Evolutionary conservation across 495 filamentous ascomycete genomes (phyloP).

Genomic region (Ascodesmis nigricans): DNA sequence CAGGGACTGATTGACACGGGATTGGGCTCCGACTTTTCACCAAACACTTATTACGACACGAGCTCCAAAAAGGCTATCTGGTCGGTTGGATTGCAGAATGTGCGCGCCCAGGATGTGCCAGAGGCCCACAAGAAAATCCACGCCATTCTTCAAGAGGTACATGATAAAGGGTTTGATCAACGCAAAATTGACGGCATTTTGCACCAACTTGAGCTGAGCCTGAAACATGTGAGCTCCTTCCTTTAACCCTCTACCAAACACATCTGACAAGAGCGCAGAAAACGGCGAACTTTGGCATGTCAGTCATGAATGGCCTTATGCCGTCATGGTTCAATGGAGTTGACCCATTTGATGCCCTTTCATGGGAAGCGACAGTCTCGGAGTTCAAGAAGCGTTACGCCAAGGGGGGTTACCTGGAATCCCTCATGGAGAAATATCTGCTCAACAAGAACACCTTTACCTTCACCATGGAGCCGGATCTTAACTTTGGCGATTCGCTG

Average conservation of each 20-base stretch:
- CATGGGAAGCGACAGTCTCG: conserved; percentile 69
- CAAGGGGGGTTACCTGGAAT: conserved; percentile 58
- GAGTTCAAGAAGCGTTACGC: conserved; percentile 44
- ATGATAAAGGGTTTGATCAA: conserved; percentile 57
- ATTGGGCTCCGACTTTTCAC: conserved; percentile 75
- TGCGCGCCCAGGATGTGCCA: conserved; percentile 52
- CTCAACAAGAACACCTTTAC: conserved; percentile 66
- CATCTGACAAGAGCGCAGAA: conserved; percentile 27
- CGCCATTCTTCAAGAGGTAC: conserved; percentile 40
- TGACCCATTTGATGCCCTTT: conserved; percentile 71
- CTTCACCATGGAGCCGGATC: conserved; percentile 82
- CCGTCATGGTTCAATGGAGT: conserved; percentile 86
- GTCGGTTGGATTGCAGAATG: conserved; percentile 73
- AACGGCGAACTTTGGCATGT: conserved; percentile 81
- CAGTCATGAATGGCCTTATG: conserved; percentile 65
- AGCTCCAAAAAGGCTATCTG: conserved; percentile 59
- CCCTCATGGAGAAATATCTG: conserved; percentile 71
- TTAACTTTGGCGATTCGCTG: conserved; percentile 48
- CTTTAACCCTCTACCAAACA: not conserved
- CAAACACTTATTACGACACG: conserved; percentile 76
- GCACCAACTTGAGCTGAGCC: conserved; percentile 69
- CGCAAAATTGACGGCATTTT: conserved; percentile 81
- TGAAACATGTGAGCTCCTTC: conserved; percentile 41
- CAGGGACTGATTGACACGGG: conserved; percentile 75
- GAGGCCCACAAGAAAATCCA: conserved; percentile 52